These are phyloP conservation scores for Suillus variegatus DNA, from an alignment of 768 basidiomycete genomes.

Conservation along the genomic window DNA sequence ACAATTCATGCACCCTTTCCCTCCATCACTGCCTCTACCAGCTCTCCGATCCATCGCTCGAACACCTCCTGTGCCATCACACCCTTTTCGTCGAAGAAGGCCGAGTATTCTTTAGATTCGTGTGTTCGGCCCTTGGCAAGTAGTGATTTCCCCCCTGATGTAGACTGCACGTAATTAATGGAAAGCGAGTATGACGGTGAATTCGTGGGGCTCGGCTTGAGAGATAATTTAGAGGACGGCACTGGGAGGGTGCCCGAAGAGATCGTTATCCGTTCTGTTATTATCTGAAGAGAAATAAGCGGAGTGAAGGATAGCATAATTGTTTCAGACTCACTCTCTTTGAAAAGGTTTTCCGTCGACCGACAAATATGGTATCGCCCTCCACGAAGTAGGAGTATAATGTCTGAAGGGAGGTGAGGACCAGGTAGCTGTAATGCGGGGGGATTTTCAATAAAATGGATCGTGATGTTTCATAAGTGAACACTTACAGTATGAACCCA, in stretches of 20 bases:
- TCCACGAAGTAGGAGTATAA: slow-evolving; percentile 88
- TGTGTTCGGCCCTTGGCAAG: slow-evolving; percentile 68
- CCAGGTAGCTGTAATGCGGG: slow-evolving; percentile 57
- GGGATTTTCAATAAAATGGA: slow-evolving; percentile 10
- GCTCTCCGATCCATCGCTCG: slow-evolving; percentile 74
- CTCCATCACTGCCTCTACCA: slow-evolving; percentile 75
- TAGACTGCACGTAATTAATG: slow-evolving; percentile 73
- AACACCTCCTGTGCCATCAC: slow-evolving; percentile 75
- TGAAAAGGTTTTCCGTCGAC: slow-evolving; percentile 87
- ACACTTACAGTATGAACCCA: slow-evolving; percentile 74
- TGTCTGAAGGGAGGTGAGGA: slow-evolving; percentile 71
- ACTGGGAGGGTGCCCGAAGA: slow-evolving; percentile 67
- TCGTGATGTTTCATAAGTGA: slow-evolving; percentile 9
- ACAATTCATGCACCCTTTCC: slow-evolving; percentile 49
- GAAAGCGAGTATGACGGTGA: slow-evolving; percentile 70
- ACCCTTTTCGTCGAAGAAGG: slow-evolving; percentile 82
- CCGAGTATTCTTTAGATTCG: slow-evolving; percentile 58
- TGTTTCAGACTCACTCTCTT: slow-evolving; percentile 62
- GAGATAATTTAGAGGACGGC: slow-evolving; percentile 22
- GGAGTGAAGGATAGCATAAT: neutral
- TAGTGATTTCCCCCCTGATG: slow-evolving; percentile 84
- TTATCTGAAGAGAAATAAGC: slow-evolving; percentile 55
- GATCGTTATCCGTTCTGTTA: slow-evolving; percentile 86
- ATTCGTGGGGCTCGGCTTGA: slow-evolving; percentile 33
- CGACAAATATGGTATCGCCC: slow-evolving; percentile 81